Evolutionary conservation across 192 early-diverging fungal genomes (phyloP).

Genomic region (Spizellomyces punctatus): DNA sequence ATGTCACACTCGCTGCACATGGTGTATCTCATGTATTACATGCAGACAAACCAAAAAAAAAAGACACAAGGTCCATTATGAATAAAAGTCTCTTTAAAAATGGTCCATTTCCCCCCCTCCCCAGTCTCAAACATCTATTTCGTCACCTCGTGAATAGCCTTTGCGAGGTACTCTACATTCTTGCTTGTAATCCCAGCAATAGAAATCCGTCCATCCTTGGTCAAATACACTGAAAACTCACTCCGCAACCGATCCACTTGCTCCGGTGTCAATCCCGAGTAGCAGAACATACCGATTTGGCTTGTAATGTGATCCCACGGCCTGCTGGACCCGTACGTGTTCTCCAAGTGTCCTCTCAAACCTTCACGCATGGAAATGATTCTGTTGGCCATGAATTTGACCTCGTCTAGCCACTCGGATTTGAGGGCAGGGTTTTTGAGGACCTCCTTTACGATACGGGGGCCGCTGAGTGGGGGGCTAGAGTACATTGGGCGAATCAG

Average conservation of each 20-base stretch:
- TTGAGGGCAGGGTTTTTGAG: constrained; percentile 74
- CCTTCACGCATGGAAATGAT: constrained; percentile 90
- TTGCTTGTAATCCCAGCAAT: constrained; percentile 91
- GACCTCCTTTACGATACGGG: constrained; percentile 89
- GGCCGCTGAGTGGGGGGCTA: constrained; percentile 96
- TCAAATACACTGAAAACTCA: constrained; percentile 93
- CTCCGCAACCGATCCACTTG: constrained; percentile 83
- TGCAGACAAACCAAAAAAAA: too few species aligned
- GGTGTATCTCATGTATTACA: too few species aligned
- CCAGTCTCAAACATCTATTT: constrained; percentile 30
- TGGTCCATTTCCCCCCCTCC: too few species aligned
- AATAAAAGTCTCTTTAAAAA: too few species aligned
- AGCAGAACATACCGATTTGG: constrained; percentile 99
- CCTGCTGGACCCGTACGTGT: constrained; percentile 76
- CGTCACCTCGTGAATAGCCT: constrained; percentile 93
- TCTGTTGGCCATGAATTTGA: constrained; percentile 95
- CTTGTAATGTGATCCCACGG: constrained; percentile 92
- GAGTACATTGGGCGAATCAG: constrained; percentile 97
- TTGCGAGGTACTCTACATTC: constrained; percentile 96
- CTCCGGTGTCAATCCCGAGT: constrained; percentile 84
- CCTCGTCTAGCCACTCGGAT: constrained; percentile 86
- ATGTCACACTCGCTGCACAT: too few species aligned
- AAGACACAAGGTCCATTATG: too few species aligned
- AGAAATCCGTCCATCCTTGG: constrained; percentile 93
- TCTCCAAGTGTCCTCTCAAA: constrained; percentile 76